A percentile compares a stretch with the other conserved stretches of the same genome.
Conservation (phyloP, 352 stramenopile genomes). For the Phytophthora tubulina region DNA sequence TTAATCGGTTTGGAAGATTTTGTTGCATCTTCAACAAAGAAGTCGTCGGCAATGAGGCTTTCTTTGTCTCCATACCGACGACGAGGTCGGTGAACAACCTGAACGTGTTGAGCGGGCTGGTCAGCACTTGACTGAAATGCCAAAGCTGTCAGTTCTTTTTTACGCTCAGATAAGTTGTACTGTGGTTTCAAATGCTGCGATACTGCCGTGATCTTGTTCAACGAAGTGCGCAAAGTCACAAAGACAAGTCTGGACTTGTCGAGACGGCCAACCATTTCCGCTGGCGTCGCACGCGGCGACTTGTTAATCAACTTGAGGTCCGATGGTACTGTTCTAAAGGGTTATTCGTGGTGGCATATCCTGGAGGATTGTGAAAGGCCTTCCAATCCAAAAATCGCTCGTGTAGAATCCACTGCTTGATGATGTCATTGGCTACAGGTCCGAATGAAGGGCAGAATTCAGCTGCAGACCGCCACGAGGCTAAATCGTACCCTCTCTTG, state of each 20-base stretch:
- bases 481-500: neutral
- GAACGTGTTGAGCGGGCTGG: neutral
- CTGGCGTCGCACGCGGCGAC: neutral
- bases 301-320: conserved; percentile 9
- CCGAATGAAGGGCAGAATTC: neutral
- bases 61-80: neutral
- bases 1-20: neutral
- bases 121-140: neutral
- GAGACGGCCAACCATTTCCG: neutral
- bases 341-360: neutral
- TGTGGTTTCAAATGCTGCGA: neutral
- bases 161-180: neutral
- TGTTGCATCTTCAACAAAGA: neutral
- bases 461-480: neutral
- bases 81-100: neutral
- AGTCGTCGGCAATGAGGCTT: neutral
- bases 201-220: neutral
- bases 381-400: conserved; percentile 3
- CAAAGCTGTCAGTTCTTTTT: neutral
- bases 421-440: neutral
- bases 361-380: neutral
- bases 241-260: conserved; percentile 10
- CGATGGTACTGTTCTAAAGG: conserved; percentile 3
- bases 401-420: conserved; percentile 2
- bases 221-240: neutral